Evolutionary conservation across 768 basidiomycete species (phyloP).

Genomic region (Boletus reticulatus): DNA sequence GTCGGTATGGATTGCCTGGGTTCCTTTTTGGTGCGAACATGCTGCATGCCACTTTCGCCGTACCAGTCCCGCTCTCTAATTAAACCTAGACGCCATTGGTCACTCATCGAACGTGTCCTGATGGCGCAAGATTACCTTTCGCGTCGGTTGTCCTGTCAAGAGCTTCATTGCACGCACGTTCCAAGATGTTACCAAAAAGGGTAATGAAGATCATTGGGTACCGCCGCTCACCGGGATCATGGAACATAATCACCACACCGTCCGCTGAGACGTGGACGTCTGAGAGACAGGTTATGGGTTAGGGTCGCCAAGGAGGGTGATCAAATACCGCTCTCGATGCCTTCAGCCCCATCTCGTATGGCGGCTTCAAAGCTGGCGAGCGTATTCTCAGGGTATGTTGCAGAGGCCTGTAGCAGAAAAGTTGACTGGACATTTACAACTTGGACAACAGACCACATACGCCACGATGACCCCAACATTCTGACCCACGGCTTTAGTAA

Average conservation of each 20-base stretch:
- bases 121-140: slow-evolving; percentile 41
- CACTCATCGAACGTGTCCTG: slow-evolving; percentile 27
- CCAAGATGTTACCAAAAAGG: slow-evolving; percentile 20
- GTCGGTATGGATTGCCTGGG: slow-evolving; percentile 89
- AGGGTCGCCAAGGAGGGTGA: slow-evolving; percentile 32
- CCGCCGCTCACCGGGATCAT: slow-evolving; percentile 75
- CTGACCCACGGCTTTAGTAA: slow-evolving; percentile 30
- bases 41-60: slow-evolving; percentile 68
- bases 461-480: slow-evolving; percentile 81
- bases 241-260: slow-evolving; percentile 90
- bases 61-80: slow-evolving; percentile 74
- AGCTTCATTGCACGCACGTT: slow-evolving; percentile 38
- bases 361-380: slow-evolving; percentile 94
- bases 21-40: slow-evolving; percentile 74
- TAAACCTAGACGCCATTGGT: slow-evolving; percentile 42
- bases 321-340: slow-evolving; percentile 93
- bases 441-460: slow-evolving; percentile 44
- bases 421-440: background rate
- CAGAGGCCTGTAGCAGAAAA: slow-evolving; percentile 62
- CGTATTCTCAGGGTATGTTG: slow-evolving; percentile 90
- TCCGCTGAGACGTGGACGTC: slow-evolving; percentile 95
- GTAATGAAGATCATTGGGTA: slow-evolving; percentile 16
- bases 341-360: slow-evolving; percentile 93
- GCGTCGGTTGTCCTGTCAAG: slow-evolving; percentile 83
- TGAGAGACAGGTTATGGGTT: slow-evolving; percentile 57